phyloP scores from a whole-genome alignment of 106 monocot genomes.

The Dendrobium officinale region DNA sequence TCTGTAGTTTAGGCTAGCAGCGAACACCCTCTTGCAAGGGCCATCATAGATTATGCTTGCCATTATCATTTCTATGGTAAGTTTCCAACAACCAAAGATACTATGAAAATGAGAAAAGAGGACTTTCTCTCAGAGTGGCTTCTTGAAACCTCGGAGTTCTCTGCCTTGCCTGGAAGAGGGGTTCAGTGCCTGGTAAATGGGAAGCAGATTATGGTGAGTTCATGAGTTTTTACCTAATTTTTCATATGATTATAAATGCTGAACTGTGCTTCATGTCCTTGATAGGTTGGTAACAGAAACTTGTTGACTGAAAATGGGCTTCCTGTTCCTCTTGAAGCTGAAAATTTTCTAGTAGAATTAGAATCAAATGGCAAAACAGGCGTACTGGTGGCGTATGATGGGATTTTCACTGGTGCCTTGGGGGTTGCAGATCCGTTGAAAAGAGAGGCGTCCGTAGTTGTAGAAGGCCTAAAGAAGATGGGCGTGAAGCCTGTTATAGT shows the following conservation, averaged over 20 bases:
- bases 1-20: constrained; percentile 77
- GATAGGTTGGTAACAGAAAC: constrained; percentile 78
- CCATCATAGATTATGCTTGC: constrained; percentile 74
- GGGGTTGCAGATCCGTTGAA: constrained; percentile 86
- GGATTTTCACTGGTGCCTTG: constrained; percentile 46
- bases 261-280: neutral
- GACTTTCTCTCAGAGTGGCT: constrained; percentile 70
- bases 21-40: constrained; percentile 90
- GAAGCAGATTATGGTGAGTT: constrained; percentile 69
- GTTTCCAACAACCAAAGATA: constrained; percentile 20
- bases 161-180: constrained; percentile 85
- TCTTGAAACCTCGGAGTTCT: constrained; percentile 67
- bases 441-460: constrained; percentile 86
- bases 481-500: constrained; percentile 76
- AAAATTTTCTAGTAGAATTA: constrained; percentile 55
- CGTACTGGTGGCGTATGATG: constrained; percentile 76
- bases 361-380: constrained; percentile 75
- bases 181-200: constrained; percentile 71
- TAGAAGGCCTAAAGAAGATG: constrained; percentile 85
- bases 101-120: constrained; percentile 34
- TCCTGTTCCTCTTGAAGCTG: constrained; percentile 58
- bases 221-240: neutral
- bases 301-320: constrained; percentile 66
- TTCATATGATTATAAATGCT: neutral
- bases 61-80: constrained; percentile 84